Percentiles rank a stretch among this genome's conserved stretches.
Conservation (phyloP, 495 filamentous ascomycete species). For the Penicillium turbatum region DNA sequence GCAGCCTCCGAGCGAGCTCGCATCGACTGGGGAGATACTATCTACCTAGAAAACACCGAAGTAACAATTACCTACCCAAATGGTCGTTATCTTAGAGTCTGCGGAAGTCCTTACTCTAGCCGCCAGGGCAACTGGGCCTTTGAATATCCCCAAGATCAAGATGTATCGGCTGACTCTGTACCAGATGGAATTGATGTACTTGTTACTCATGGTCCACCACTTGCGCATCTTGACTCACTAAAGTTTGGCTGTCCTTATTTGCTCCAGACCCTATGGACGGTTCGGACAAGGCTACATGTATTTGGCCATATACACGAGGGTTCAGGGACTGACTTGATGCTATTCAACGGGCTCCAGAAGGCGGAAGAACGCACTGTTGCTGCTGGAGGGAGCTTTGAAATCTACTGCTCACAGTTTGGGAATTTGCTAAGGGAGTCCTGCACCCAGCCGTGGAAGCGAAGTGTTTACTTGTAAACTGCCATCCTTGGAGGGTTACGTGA, state of each 20-base stretch:
- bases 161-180: conserved; percentile 36
- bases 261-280: conserved; percentile 58
- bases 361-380: conserved; percentile 19
- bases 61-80: conserved; percentile 45
- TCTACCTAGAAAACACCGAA: conserved; percentile 48
- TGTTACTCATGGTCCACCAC: conserved; percentile 61
- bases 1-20: conserved; percentile 11
- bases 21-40: conserved; percentile 44
- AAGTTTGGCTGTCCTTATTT: conserved; percentile 59
- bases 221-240: conserved; percentile 59
- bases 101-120: conserved; percentile 49
- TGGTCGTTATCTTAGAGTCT: conserved; percentile 51
- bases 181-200: conserved; percentile 67
- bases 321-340: conserved; percentile 38
- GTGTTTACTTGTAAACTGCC: conserved; percentile 25
- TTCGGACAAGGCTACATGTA: conserved; percentile 64
- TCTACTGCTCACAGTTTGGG: conserved; percentile 16
- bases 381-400: conserved; percentile 15
- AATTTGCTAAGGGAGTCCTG: conserved; percentile 7
- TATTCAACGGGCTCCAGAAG: conserved; percentile 20
- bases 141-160: conserved; percentile 39
- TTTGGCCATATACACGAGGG: conserved; percentile 75
- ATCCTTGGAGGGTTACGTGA: conserved; percentile 25
- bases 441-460: conserved; percentile 16
- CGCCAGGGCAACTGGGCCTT: conserved; percentile 48